Base-by-base conservation (phyloP, 768 basidiomycete species). In the Sutorius australiensis region DNA sequence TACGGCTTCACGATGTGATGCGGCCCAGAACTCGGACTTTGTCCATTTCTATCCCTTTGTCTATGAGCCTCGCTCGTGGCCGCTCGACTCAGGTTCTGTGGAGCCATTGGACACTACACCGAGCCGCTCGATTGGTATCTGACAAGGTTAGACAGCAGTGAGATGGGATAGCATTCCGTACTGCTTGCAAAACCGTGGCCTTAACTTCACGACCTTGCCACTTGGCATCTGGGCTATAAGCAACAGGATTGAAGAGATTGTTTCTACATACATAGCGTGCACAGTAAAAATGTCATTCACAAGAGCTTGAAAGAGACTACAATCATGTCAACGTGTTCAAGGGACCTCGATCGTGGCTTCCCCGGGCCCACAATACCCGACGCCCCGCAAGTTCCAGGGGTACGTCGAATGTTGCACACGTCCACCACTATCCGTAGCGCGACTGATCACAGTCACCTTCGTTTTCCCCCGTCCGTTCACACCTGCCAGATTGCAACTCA, bases 351-450 rank as follows among this genome's bases (percentile, higher is more conserved):
- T 12, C 27, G 45, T 50, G 27, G 53, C 53, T 50, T 63, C 67
- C 0, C 73, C 73, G 14, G 63, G 61, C 9, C 67, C 74, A 31
- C 50, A 57, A 53, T 69, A 76, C 33, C 68, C 84, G 6, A 88
- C 82, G 1, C 87, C 86, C 39, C 86, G 71, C 60, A 87, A 61
- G 62, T 87, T 89, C 87, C 87, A 89, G 13, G 64, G 58, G 2
- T 75, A 75, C 6, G 78, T 75, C 36, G 69, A 67, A 0, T 71
- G 72, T 64, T 89, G 87, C 11, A 74, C 55, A 27, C 74, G 67
- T 5, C 80, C 83, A 19, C 62, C 66, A 8, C 64, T 64, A 66
- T 86, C 84, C 24, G 67, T 71, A 2, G 84, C 86, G 5, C 84
- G 77, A 50, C 80, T 80, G 44, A 67, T 61, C 24, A 73, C 67